Percentiles rank a stretch among this genome's conserved stretches.
Evolutionary conservation across 306 rosid genomes (phyloP).

Genomic region (Castanopsis chinensis): DNA sequence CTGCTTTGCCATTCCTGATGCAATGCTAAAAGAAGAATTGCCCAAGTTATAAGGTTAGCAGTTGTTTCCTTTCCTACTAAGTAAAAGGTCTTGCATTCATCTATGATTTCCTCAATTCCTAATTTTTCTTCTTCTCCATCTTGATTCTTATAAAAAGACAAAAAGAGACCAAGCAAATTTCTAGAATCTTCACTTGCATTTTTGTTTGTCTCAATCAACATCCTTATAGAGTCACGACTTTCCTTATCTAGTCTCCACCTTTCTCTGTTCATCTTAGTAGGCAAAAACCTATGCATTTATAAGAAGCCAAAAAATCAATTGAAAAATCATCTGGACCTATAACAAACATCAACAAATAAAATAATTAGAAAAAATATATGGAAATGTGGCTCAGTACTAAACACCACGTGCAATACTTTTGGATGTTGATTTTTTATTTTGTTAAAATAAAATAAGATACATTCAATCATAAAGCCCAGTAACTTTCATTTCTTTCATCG

Average conservation of each 20-base stretch:
- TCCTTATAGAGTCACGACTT: constrained; percentile 49
- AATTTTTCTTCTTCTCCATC: constrained; percentile 58
- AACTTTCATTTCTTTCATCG: too few species aligned
- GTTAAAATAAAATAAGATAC: too few species aligned
- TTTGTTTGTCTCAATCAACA: constrained; percentile 38
- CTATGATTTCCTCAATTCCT: constrained; percentile 52
- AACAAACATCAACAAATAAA: neutral
- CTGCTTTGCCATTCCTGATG: constrained; percentile 77
- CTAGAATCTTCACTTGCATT: constrained; percentile 29
- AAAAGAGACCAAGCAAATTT: constrained; percentile 50
- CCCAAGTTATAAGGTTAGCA: constrained; percentile 64
- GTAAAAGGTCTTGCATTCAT: constrained; percentile 78
- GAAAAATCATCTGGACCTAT: neutral
- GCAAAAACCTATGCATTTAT: constrained; percentile 47
- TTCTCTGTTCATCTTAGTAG: constrained; percentile 68
- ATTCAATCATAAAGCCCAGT: too few species aligned
- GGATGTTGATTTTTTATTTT: too few species aligned
- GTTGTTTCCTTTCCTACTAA: constrained; percentile 76
- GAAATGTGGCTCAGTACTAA: too few species aligned
- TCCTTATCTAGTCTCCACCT: constrained; percentile 69
- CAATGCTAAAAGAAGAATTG: constrained; percentile 49
- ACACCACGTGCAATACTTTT: too few species aligned
- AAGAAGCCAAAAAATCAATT: neutral
- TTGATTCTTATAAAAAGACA: constrained; percentile 55
- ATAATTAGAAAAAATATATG: too few species aligned